Base-by-base conservation (phyloP, 1,139 yeast species). In the Blastobotrys arbuscula region DNA sequence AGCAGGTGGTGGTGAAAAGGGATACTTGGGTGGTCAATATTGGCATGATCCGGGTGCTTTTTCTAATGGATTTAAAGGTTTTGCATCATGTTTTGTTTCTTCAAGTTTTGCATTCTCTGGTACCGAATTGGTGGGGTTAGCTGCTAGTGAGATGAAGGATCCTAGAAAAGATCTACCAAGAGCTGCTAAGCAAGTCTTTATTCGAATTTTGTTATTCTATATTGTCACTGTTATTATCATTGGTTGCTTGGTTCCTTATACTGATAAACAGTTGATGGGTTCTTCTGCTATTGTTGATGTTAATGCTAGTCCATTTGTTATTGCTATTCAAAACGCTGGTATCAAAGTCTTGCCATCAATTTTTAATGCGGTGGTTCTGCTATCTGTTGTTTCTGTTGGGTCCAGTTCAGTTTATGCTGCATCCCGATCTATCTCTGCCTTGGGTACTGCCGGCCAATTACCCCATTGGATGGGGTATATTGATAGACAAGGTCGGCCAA, bases 391-490 rank as follows among this genome's bases (percentile, higher is more conserved):
- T 37, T 79, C 85, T 19, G 86, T 81, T 41, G 89, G 88, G 49
- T 86, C 86, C 62, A 81, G 94, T 6, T 81, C 87, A 31, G 79
- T 85, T 39, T 82, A 79, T 67, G 95, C 83, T 24, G 78, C 88
- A 45, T 84, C 95, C 33, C 81, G 96, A 73, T 81, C 95, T 21
- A 69, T 88, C 55, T 82, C 85, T 52, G 84, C 95, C 9, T 74
- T 89, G 56, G 87, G 95, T 45, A 83, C 85, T 53, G 84, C 86
- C 62, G 88, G 90, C 37, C 82, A 78, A 66, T 89, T 92, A 30
- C 96, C 96, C 56, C 75, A 75, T 58, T 69, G 77, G 57, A 75
- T 81, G 53, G 82, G 81, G 55, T 87, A 84, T 70, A 79, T 85
- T 62, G 95, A 85, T 65, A 78, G 80, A 59, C 66, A 71, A 51